Conservation (phyloP, 2,329 filamentous ascomycete genomes). For the Sporothrix brunneoviolacea region DNA sequence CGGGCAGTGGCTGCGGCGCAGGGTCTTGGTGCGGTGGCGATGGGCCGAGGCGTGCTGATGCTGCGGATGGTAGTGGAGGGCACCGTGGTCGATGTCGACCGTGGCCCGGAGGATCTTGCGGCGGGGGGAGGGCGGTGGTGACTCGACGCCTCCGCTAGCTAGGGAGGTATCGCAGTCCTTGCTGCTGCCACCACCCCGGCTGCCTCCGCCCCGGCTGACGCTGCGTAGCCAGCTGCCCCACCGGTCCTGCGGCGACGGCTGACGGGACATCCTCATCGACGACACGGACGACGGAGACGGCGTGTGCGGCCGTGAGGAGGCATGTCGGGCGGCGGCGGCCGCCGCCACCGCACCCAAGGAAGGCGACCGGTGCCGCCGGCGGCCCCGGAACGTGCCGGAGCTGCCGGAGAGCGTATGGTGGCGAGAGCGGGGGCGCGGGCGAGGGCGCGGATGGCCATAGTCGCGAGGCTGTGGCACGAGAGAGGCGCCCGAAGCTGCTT, state of each 20-base stretch:
- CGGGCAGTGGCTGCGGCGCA: slow-evolving; percentile 2
- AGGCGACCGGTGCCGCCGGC: slow-evolving; percentile 33
- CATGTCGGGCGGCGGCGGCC: neutral
- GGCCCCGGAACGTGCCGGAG: slow-evolving; percentile 35
- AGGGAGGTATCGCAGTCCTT: neutral
- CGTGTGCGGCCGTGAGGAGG: slow-evolving; percentile 2
- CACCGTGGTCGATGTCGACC: slow-evolving; percentile 2
- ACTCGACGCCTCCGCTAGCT: too few species aligned
- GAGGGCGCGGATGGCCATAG: too few species aligned
- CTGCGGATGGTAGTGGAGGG: neutral
- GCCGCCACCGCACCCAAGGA: slow-evolving; percentile 17
- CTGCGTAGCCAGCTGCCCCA: neutral
- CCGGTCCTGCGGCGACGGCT: slow-evolving; percentile 4
- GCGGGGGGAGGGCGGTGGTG: too few species aligned
- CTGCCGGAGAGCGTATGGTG: slow-evolving; percentile 27
- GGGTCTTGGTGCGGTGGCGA: neutral
- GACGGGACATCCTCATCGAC: neutral
- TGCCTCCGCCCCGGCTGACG: neutral
- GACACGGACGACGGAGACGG: slow-evolving; percentile 3
- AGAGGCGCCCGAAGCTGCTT: too few species aligned
- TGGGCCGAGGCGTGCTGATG: neutral
- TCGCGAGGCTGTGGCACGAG: too few species aligned
- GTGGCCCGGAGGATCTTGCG: neutral
- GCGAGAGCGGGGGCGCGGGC: neutral
- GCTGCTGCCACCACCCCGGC: neutral